Conservation (phyloP, 805 yeast genomes). For the Candida palmyrensis region DNA sequence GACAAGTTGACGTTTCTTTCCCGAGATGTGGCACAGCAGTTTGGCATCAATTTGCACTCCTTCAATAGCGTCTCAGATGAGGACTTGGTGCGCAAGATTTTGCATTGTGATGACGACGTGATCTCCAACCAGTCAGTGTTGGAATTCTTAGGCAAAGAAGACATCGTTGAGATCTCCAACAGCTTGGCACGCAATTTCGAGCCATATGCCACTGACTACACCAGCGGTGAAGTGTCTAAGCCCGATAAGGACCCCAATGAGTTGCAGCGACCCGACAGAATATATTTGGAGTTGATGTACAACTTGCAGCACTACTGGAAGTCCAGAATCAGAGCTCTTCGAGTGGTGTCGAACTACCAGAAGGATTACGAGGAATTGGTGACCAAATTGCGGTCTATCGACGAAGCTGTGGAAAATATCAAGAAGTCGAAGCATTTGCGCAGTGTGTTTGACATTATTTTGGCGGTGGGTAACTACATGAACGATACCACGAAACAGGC, state of each 20-base stretch:
- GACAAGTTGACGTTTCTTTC: conserved; percentile 55
- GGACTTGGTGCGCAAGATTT: conserved; percentile 49
- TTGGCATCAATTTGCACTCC: conserved; percentile 71
- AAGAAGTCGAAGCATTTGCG: conserved; percentile 49
- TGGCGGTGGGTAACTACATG: conserved; percentile 76
- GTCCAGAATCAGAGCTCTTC: conserved; percentile 60
- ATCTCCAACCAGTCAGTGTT: conserved; percentile 51
- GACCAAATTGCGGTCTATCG: conserved; percentile 50
- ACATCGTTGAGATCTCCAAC: conserved; percentile 54
- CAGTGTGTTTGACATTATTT: conserved; percentile 57
- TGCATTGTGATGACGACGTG: conserved; percentile 56
- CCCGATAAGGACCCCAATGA: conserved; percentile 54
- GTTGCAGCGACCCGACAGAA: conserved; percentile 64
- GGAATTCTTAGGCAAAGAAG: conserved; percentile 69
- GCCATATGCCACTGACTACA: conserved; percentile 57
- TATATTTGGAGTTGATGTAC: conserved; percentile 62
- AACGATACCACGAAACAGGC: conserved; percentile 66
- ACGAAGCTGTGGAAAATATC: conserved; percentile 53
- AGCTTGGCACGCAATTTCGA: conserved; percentile 51
- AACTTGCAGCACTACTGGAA: conserved; percentile 70
- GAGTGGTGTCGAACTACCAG: conserved; percentile 51
- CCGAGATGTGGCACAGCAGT: conserved; percentile 71
- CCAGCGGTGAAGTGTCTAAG: conserved; percentile 17
- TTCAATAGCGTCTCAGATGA: conserved; percentile 50
- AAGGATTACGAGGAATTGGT: conserved; percentile 62